Conservation (phyloP, 257 asterid genomes). For the Osmanthus fragrans region DNA sequence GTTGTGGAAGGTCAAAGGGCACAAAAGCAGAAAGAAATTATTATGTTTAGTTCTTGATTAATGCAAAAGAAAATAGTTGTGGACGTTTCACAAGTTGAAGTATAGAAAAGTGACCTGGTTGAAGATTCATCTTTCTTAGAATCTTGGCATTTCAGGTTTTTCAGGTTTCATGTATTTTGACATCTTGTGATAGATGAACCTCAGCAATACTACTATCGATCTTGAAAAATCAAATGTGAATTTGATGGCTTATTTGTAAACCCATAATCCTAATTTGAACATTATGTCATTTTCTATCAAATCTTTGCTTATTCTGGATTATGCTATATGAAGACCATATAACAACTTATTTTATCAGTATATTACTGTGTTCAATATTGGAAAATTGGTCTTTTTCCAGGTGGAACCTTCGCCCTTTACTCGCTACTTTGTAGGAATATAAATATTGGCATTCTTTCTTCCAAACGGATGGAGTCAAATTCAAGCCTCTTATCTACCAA, state of each 20-base stretch:
- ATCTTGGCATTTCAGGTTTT: neutral
- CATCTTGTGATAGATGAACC: neutral
- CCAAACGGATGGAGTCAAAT: slow-evolving; percentile 22
- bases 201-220: neutral
- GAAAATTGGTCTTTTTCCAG: slow-evolving; percentile 27
- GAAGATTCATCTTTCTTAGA: neutral
- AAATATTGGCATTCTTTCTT: slow-evolving; percentile 41
- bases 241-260: neutral
- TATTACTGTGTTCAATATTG: neutral
- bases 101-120: neutral
- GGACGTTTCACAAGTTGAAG: neutral
- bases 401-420: slow-evolving; percentile 67
- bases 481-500: slow-evolving; percentile 12
- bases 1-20: neutral
- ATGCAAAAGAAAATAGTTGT: neutral
- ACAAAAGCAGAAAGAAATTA: neutral
- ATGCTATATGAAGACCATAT: neutral
- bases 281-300: slow-evolving; percentile 2
- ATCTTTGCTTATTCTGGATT: neutral
- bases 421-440: slow-evolving; percentile 60
- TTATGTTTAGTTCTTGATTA: neutral
- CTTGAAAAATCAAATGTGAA: neutral
- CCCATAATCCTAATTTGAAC: neutral
- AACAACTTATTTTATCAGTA: neutral
- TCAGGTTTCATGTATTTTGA: neutral